Base-by-base conservation (phyloP, 1,284 basidiomycete genomes). In the Trichosporon asahii region DNA sequence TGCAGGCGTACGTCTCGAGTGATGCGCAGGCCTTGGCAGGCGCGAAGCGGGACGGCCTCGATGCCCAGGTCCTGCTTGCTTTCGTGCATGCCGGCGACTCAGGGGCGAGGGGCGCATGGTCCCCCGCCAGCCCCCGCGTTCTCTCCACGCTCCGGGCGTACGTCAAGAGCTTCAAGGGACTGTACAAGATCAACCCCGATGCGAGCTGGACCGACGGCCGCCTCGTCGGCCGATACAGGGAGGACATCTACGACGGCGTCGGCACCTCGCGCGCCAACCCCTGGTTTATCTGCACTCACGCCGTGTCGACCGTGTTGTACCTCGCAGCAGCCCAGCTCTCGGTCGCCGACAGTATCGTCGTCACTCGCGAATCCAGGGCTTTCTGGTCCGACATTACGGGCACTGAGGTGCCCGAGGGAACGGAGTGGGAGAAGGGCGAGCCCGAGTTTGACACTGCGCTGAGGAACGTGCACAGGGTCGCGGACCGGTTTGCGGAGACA, bases 231-330 rank as follows among this genome's bases (percentile, higher is more conserved):
- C 75, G 85, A 11, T 86, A 86, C 73, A 74, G 73, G 9, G 81
- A 85, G 76, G 85, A 86, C 75, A 76, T 83, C 7, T 86, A 86
- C 75, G 81, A 85, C 72, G 82, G 85, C 21, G 75, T 81, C 4
- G 81, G 82, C 12, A 74, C 74, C 18, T 77, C 79, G 14, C 70
- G 70, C 27, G 85, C 79, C 2, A 82, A 85, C 73, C 84, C 85
- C 1, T 86, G 85, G 85, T 82, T 66, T 74, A 78, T 85, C 31
- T 80, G 82, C 71, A 85, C 84, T 7, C 76, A 81, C 57, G 79
- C 83, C 0, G 78, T 84, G 9, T 79, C 85, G 6, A 81, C 85
- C 55, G 76, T 80, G 63, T 72, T 85, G 15, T 84, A 82, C 74
- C 74, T 76, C 4, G 77, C 79, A 12, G 66, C 73, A 66, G 61